Base-by-base conservation (phyloP, 805 yeast genomes). In the Starmera caribaea region DNA sequence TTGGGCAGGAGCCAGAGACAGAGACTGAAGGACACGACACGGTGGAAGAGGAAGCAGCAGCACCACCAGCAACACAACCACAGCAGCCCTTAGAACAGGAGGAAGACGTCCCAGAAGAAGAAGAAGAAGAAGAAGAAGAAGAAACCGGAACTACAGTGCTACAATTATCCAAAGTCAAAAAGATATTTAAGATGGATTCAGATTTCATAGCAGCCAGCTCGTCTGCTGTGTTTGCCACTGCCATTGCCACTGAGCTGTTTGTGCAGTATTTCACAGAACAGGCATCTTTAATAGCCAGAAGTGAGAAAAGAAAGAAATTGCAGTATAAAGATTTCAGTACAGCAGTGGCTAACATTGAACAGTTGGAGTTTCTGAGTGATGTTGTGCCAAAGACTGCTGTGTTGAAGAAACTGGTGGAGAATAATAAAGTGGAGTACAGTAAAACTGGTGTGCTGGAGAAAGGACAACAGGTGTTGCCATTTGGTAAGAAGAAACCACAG, bases 241-340 rank as follows among this genome's bases (percentile, higher is more conserved):
- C 85, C 3, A 69, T 81, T n/a, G 88, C 92, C 8, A 76, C 90
- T 0, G 92, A 84, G 50, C 59, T 81, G 16, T 84, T 84, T 53
- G 68, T 83, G 16, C 79, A 78, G 57, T 74, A 76, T 51, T 67
- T 83, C 44, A 71, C 84, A 2, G 86, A 79, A 53, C 85, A 81
- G 53, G 88, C 92, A 0, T 65, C 76, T 6, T 58, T 79, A 41
- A 64, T 68, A 16, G 83, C 94, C 28, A 74, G 76, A 48, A 63
- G 76, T 30, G 81, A 76, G 26, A 76, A 76, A 45, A 63, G 90
- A 35, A 80, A 81, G 63, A 80, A 79, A 47, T 61, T 85, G n/a
- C 70, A 67, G 40, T 85, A 85, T 57, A 68, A 71, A 37, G 94
- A 84, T 55, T 74, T 83, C 53, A 73, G 86, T 30, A 63, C 65